Evolutionary conservation across 306 rosid genomes (phyloP).

Genomic region (Trifolium repens): DNA sequence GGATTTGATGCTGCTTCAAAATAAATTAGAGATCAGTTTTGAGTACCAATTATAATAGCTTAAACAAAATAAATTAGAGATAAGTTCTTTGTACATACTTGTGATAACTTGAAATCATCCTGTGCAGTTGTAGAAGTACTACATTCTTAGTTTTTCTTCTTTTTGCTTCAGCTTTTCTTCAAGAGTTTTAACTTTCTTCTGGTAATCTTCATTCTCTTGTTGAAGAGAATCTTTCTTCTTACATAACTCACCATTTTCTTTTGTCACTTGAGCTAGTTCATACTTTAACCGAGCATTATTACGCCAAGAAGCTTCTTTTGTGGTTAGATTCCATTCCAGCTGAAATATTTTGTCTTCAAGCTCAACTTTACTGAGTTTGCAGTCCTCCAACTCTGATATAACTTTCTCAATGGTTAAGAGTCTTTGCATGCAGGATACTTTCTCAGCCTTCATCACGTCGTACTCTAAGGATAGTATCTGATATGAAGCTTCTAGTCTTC

Average conservation of each 20-base stretch:
- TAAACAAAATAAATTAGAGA: background rate
- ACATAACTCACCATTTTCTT: constrained; percentile 42
- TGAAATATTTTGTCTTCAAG: constrained; percentile 52
- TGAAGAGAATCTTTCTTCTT: constrained; percentile 43
- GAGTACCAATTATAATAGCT: background rate
- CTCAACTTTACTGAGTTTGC: constrained; percentile 40
- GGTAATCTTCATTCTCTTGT: constrained; percentile 50
- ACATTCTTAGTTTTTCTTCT: constrained; percentile 30
- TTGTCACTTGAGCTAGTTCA: constrained; percentile 48
- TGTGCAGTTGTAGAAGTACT: constrained; percentile 12
- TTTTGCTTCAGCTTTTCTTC: constrained; percentile 48
- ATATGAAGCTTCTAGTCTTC: constrained; percentile 53
- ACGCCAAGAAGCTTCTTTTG: constrained; percentile 46
- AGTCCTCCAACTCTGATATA: constrained; percentile 50
- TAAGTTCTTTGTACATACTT: constrained; percentile 24
- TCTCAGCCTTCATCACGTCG: constrained; percentile 54
- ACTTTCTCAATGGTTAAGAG: constrained; percentile 47
- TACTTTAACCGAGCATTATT: constrained; percentile 47
- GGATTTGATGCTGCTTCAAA: background rate
- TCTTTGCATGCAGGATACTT: constrained; percentile 41
- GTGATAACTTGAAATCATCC: constrained; percentile 37
- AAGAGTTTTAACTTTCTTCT: constrained; percentile 45
- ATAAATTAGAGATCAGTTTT: background rate
- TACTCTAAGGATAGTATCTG: constrained; percentile 44
- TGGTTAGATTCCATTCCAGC: constrained; percentile 50